Percentiles rank a stretch among this genome's conserved stretches.
Conservation (phyloP, 257 asterid species). For the Solanum megistacrolobum region DNA sequence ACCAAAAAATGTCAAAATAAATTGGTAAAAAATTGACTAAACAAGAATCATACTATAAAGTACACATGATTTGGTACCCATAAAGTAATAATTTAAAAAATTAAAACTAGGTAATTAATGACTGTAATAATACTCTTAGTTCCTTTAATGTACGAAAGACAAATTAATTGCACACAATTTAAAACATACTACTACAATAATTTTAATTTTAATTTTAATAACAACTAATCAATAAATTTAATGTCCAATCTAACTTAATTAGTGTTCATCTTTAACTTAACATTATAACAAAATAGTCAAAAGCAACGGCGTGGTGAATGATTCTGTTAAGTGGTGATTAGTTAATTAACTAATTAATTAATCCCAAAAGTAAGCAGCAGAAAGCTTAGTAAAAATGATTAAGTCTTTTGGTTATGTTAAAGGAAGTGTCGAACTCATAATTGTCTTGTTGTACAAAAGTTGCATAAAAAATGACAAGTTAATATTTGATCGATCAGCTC, state of each 20-base stretch:
- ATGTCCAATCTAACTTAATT: background rate
- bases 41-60: background rate
- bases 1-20: background rate
- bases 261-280: background rate
- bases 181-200: background rate
- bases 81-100: background rate
- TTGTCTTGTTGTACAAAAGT: conserved; percentile 10
- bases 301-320: conserved; percentile 8
- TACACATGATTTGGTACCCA: background rate
- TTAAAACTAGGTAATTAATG: background rate
- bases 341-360: background rate
- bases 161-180: background rate
- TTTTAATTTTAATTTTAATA: background rate
- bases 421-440: conserved; percentile 10
- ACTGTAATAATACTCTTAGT: background rate
- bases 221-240: background rate
- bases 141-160: background rate
- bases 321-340: background rate
- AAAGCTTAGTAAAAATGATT: conserved; percentile 32
- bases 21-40: background rate
- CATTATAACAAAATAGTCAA: conserved; percentile 10
- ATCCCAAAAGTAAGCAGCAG: background rate
- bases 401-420: conserved; percentile 22
- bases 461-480: too few relatives aligned
- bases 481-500: background rate